Evolutionary conservation across 2,329 filamentous ascomycete species (phyloP).

Genomic region (Hirsutella thompsonii): DNA sequence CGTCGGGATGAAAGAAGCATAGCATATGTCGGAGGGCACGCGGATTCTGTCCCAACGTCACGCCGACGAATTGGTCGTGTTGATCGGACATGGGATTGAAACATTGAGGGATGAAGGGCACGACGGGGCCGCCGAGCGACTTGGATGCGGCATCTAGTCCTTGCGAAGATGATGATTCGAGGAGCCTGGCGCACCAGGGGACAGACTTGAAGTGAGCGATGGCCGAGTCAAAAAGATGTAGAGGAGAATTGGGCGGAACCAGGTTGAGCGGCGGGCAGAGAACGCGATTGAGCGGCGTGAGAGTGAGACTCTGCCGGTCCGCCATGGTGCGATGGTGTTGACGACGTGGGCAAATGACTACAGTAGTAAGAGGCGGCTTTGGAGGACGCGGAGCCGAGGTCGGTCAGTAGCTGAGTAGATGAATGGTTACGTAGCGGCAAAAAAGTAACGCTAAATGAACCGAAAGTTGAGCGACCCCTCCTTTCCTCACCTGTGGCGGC

Average conservation of each 20-base stretch:
- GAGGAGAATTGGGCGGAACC: constrained; percentile 12
- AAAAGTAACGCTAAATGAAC: too few relatives aligned
- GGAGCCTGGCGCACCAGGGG: constrained; percentile 21
- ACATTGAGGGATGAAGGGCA: constrained; percentile 20
- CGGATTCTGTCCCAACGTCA: constrained; percentile 13
- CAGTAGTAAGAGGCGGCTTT: too few relatives aligned
- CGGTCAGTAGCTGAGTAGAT: too few relatives aligned
- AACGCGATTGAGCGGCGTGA: constrained; percentile 12
- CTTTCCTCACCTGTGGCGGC: too few relatives aligned
- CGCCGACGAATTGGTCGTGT: constrained; percentile 22
- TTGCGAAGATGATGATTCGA: constrained; percentile 9
- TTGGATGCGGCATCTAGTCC: neutral
- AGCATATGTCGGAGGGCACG: constrained; percentile 20
- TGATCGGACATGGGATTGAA: constrained; percentile 14
- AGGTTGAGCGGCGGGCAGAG: constrained; percentile 17
- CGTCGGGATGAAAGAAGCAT: constrained; percentile 17
- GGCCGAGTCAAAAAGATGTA: constrained; percentile 13
- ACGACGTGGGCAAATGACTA: too few relatives aligned
- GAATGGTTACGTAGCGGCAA: too few relatives aligned
- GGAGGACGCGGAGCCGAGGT: too few relatives aligned
- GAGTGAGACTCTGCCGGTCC: neutral
- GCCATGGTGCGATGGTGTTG: too few relatives aligned
- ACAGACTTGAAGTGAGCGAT: constrained; percentile 19
- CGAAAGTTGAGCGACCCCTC: too few relatives aligned
- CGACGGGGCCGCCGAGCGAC: constrained; percentile 2